These are phyloP conservation scores for Coniferiporia weirii DNA, from an alignment of 1,284 basidiomycete genomes.

Conservation along the genomic window DNA sequence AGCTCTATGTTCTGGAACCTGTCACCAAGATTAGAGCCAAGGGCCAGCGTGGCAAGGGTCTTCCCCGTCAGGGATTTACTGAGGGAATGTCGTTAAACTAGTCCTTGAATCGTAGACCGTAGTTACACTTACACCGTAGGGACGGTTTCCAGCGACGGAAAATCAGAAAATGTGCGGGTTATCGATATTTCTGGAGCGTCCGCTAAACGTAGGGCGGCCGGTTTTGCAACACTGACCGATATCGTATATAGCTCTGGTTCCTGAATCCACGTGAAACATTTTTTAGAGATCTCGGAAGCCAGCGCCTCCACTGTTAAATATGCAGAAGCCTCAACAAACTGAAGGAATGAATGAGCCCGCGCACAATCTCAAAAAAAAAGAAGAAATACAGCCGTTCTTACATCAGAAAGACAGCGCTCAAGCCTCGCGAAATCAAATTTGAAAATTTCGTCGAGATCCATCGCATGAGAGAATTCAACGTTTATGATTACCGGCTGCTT, in stretches of 20 bases:
- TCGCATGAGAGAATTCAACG: slow-evolving; percentile 36
- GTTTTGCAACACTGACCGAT: slow-evolving; percentile 8
- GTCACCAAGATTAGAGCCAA: slow-evolving; percentile 92
- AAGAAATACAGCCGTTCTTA: slow-evolving; percentile 14
- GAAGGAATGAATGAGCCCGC: background rate
- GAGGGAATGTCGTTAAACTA: background rate
- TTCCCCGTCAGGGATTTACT: background rate
- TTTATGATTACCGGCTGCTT: slow-evolving; percentile 67
- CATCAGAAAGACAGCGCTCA: slow-evolving; percentile 14
- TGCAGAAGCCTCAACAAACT: slow-evolving; percentile 14
- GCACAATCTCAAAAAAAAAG: background rate
- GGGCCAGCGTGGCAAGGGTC: slow-evolving; percentile 57
- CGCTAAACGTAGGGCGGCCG: slow-evolving; percentile 12
- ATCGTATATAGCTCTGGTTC: slow-evolving; percentile 7
- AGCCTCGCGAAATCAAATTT: slow-evolving; percentile 12
- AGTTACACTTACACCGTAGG: background rate
- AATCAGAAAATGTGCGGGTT: slow-evolving; percentile 13
- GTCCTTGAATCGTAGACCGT: background rate
- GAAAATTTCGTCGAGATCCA: slow-evolving; percentile 13
- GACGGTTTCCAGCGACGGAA: background rate
- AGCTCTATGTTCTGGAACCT: slow-evolving; percentile 79
- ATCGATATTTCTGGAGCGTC: slow-evolving; percentile 13
- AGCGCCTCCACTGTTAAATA: slow-evolving; percentile 15
- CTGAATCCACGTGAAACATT: slow-evolving; percentile 9
- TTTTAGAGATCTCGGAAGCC: background rate